phyloP scores from a whole-genome alignment of 2,329 filamentous ascomycete species.

The Claviceps sp. region DNA sequence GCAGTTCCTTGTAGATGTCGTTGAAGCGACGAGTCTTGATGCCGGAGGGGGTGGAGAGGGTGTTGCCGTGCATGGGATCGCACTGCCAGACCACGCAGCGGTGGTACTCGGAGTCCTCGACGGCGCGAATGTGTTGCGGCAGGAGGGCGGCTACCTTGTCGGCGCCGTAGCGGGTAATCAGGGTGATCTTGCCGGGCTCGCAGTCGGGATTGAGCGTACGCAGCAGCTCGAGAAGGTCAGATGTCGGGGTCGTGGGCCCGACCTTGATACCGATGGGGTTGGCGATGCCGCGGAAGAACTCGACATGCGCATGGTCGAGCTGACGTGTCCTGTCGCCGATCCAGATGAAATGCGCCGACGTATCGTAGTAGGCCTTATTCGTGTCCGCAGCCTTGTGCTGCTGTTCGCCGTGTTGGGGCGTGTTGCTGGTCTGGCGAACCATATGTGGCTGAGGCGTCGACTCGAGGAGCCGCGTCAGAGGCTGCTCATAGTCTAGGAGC shows the following conservation, averaged over 20 bases:
- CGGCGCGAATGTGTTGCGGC: slow-evolving; percentile 75
- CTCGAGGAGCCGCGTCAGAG: slow-evolving; percentile 63
- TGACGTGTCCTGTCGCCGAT: slow-evolving; percentile 94
- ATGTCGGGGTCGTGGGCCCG: slow-evolving; percentile 66
- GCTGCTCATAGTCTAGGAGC: slow-evolving; percentile 86
- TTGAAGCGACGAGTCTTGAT: slow-evolving; percentile 89
- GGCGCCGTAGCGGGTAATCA: slow-evolving; percentile 91
- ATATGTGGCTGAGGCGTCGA: slow-evolving; percentile 35
- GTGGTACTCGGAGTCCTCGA: slow-evolving; percentile 61
- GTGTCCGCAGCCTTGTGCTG: slow-evolving; percentile 14
- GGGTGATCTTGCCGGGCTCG: slow-evolving; percentile 83
- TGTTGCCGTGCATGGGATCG: slow-evolving; percentile 95
- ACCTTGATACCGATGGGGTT: slow-evolving; percentile 97
- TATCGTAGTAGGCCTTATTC: slow-evolving; percentile 68
- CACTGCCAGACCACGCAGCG: slow-evolving; percentile 83
- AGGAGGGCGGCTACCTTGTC: slow-evolving; percentile 62
- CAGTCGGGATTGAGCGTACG: slow-evolving; percentile 70
- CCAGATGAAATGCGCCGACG: slow-evolving; percentile 94
- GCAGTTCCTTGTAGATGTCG: slow-evolving; percentile 79
- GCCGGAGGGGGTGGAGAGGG: slow-evolving; percentile 53
- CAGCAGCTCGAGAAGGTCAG: slow-evolving; percentile 67
- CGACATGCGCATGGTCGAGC: slow-evolving; percentile 83
- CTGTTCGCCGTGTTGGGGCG: neutral
- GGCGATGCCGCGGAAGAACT: slow-evolving; percentile 91
- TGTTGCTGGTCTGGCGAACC: neutral